A percentile compares a stretch with the other conserved stretches of the same genome.
phyloP scores from a whole-genome alignment of 805 yeast species.

The Naumovozyma castellii region DNA sequence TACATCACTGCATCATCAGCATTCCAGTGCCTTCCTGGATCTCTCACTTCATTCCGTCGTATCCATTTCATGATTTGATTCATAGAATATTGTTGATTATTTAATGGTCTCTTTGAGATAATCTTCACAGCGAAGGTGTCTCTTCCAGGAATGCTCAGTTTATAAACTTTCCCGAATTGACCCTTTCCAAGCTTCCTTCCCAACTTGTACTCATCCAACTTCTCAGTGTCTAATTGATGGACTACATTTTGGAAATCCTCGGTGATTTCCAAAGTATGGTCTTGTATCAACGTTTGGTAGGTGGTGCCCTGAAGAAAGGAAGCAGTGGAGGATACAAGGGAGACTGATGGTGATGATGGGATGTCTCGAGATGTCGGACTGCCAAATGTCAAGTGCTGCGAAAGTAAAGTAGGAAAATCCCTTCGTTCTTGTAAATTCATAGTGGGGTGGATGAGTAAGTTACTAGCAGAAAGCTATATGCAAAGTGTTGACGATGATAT shows the following conservation, averaged over 20 bases:
- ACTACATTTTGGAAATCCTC: neutral
- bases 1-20: constrained; percentile 22
- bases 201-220: constrained; percentile 5
- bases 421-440: neutral
- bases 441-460: no score
- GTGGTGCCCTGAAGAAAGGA: neutral
- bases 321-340: no score
- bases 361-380: no score
- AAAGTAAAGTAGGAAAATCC: neutral
- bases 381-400: no score
- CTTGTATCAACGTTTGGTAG: constrained; percentile 1
- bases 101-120: constrained; percentile 22
- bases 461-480: no score
- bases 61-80: constrained; percentile 26
- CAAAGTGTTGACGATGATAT: no score
- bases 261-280: neutral
- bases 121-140: constrained; percentile 23
- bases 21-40: constrained; percentile 8
- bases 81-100: constrained; percentile 21
- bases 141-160: constrained; percentile 3
- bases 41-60: constrained; percentile 8
- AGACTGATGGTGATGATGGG: no score
- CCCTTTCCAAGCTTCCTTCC: constrained; percentile 22
- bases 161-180: constrained; percentile 28
- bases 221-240: neutral